Percentiles rank a stretch among this genome's conserved stretches.
Evolutionary conservation across 176 grass and related monocot species (phyloP).

Genomic region (Phoenix roebelenii): DNA sequence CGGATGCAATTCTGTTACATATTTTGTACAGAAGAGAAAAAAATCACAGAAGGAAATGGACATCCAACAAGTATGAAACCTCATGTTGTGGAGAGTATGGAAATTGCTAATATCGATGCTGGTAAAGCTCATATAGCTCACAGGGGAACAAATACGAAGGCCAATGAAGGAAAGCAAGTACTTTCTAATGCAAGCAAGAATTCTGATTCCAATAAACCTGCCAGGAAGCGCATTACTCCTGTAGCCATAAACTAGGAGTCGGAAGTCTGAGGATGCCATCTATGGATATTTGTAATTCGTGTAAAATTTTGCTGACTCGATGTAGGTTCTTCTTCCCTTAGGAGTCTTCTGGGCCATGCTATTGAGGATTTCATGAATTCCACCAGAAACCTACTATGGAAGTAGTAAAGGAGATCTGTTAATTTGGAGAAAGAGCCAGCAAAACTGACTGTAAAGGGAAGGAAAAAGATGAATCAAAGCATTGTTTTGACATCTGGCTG

Average conservation of each 20-base stretch:
- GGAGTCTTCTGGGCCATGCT: no score
- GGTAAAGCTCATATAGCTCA: conserved; percentile 19
- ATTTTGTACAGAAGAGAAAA: conserved; percentile 31
- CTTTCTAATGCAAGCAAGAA: conserved; percentile 9
- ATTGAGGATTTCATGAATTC: no score
- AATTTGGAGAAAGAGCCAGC: no score
- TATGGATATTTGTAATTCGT: no score
- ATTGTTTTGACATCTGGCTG: no score
- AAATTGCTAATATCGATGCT: conserved; percentile 30
- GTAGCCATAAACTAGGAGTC: conserved; percentile 11
- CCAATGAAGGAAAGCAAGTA: conserved; percentile 16
- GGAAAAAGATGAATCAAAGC: no score
- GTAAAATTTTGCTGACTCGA: no score
- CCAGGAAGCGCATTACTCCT: conserved; percentile 34
- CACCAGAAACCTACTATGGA: no score
- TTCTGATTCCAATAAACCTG: conserved; percentile 29
- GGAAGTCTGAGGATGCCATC: no score
- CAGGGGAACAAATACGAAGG: conserved; percentile 12
- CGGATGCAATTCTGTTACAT: conserved; percentile 5
- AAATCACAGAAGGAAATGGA: conserved; percentile 27
- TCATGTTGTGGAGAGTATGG: conserved; percentile 27
- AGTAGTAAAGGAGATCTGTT: no score
- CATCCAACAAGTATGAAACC: conserved; percentile 12
- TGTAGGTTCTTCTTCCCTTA: no score
- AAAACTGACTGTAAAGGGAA: no score